Conservation (phyloP, 257 asterid genomes). For the Petunia secreta region DNA sequence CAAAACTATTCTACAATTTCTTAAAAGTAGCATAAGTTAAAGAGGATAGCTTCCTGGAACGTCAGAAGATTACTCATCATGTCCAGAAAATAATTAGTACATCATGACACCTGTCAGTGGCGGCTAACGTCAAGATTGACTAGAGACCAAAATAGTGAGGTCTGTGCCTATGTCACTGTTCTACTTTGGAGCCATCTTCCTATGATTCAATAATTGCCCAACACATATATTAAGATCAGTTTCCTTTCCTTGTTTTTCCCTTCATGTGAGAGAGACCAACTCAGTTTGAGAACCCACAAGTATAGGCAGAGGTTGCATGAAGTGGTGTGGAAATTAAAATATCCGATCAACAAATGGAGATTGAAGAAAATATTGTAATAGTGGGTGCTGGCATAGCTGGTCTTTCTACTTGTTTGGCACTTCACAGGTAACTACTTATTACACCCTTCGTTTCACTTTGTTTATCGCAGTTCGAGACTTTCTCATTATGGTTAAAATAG, state of each 20-base stretch:
- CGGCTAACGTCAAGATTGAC: slow-evolving; percentile 7
- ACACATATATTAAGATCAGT: no score
- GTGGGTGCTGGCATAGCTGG: slow-evolving; percentile 78
- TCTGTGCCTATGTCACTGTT: neutral
- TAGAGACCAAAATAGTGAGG: neutral
- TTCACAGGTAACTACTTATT: slow-evolving; percentile 51
- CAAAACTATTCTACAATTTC: no score
- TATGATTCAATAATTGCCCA: neutral
- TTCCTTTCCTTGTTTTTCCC: no score
- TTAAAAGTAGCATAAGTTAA: no score
- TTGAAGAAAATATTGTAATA: slow-evolving; percentile 47
- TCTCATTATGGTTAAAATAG: no score
- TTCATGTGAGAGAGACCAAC: no score
- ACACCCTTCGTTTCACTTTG: no score
- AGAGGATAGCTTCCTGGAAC: no score
- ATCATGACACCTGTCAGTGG: neutral
- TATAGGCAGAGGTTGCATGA: neutral
- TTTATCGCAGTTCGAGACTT: no score
- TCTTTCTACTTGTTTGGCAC: slow-evolving; percentile 63
- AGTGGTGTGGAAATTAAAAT: neutral
- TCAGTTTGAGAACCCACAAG: no score
- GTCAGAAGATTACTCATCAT: neutral
- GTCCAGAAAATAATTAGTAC: neutral
- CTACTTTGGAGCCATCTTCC: neutral
- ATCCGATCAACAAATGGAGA: slow-evolving; percentile 16